Evolutionary conservation across 768 basidiomycete species (phyloP).

Genomic region (Filobasidium wieringae): DNA sequence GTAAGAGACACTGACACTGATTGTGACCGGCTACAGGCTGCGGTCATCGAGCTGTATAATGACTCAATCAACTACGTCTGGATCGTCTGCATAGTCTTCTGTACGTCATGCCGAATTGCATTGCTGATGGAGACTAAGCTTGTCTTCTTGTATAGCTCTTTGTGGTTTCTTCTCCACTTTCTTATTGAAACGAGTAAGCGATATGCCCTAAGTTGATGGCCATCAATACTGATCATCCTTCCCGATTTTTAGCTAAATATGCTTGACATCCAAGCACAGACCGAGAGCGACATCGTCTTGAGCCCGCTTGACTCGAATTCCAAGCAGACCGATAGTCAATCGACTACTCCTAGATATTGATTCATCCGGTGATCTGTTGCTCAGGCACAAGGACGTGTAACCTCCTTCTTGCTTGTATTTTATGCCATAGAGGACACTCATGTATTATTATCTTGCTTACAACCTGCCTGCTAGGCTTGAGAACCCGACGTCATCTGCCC

Average conservation of each 20-base stretch:
- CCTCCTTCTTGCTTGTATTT: no score
- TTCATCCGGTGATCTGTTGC: no score
- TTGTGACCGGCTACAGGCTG: background rate
- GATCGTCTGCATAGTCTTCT: background rate
- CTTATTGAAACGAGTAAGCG: background rate
- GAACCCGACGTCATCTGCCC: no score
- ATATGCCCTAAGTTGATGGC: background rate
- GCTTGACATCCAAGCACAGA: background rate
- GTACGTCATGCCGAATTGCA: background rate
- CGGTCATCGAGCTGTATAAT: background rate
- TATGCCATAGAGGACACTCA: no score
- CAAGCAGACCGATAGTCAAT: no score
- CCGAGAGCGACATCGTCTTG: background rate
- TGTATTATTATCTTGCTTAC: no score
- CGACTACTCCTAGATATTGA: no score
- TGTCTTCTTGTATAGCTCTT: background rate
- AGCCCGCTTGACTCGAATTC: background rate
- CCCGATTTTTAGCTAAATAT: background rate
- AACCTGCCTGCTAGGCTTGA: no score
- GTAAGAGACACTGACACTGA: background rate
- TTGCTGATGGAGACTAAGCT: no score
- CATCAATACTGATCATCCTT: background rate
- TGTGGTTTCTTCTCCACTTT: background rate
- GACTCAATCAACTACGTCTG: background rate
- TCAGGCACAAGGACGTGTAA: no score